Evolutionary conservation across 2,329 filamentous ascomycete species (phyloP).

Genomic region (Nothomitra cinnamomea): DNA sequence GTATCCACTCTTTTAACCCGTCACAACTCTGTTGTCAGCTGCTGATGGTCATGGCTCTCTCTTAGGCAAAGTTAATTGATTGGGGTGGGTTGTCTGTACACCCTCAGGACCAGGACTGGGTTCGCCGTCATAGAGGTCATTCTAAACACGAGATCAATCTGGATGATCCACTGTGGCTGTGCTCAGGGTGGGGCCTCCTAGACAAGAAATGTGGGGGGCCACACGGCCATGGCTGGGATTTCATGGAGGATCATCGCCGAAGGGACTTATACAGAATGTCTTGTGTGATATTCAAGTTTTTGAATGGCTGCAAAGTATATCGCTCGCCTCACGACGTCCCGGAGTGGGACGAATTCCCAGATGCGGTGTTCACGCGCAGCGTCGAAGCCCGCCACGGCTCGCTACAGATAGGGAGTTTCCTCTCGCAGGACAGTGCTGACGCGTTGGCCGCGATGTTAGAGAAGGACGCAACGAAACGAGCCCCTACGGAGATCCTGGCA

Average conservation of each 20-base stretch:
- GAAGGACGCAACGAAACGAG: neutral
- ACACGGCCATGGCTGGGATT: too few species aligned
- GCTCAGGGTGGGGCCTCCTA: neutral
- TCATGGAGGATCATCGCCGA: neutral
- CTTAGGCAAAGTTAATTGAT: neutral
- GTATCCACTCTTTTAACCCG: neutral
- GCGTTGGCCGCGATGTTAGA: neutral
- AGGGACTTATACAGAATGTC: neutral
- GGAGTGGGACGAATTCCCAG: neutral
- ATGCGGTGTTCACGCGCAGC: too few species aligned
- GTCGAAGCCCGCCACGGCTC: neutral
- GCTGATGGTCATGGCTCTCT: neutral
- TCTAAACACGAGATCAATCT: neutral
- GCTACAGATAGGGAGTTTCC: neutral
- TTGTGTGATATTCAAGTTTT: neutral
- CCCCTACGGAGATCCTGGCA: neutral
- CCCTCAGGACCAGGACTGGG: neutral
- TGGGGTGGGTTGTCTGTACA: neutral
- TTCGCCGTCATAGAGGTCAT: neutral
- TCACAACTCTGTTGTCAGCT: neutral
- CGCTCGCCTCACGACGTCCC: neutral
- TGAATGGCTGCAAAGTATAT: neutral
- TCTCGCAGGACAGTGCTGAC: neutral
- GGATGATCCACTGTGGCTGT: neutral
- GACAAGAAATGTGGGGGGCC: neutral